Evolutionary conservation across 1,284 basidiomycete genomes (phyloP), one percentile per base, ranked within the genome.

Genomic region (Trametes hirsuta): DNA sequence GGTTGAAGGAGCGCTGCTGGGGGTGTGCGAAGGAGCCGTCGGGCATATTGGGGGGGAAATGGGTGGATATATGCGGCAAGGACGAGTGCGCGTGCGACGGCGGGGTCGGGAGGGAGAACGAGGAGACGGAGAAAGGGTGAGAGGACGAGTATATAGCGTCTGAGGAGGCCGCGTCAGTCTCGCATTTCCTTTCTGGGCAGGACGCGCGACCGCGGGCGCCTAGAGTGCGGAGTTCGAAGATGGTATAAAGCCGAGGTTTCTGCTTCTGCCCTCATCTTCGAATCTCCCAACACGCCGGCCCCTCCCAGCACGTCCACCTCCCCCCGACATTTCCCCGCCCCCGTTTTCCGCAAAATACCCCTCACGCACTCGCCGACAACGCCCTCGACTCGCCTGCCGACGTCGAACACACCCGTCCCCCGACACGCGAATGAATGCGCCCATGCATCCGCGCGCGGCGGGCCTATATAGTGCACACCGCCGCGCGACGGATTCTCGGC

Each of bases 1-100:
- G 94, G 74, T 93, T 90, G 80, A 95, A 95, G 47, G 81, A 80
- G 53, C 84, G 80, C 71, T 89, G 81, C 53, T 81, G 81, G 44
- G 87, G 87, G 70, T 70, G 72, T 15, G 71, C 66, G 59, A 75
- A 67, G 36, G 74, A 72, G 53, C 72, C 70, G 72, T 74, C 65
- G 59, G 77, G 72, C 77, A 79, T 80, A 64, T 71, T 72, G 54
- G 58, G 63, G 61, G 68, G 70, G 36, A 22, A 44, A 18, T 40
- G 34, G 50, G 44, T 53, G 50, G 34, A 61, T 55, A 30, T 37
- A 60, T 42, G 54, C 36, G 9, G 44, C 63, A 47, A 44, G 56
- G 47, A 18, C 36, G 52, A 56, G 55, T 53, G 60, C 49, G 61
- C 39, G 45, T 60, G 41, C 55, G 54, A 47, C 50, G 59, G 55